phyloP scores from a whole-genome alignment of 2,329 filamentous ascomycete genomes.

The Chrysosporium queenslandicum region DNA sequence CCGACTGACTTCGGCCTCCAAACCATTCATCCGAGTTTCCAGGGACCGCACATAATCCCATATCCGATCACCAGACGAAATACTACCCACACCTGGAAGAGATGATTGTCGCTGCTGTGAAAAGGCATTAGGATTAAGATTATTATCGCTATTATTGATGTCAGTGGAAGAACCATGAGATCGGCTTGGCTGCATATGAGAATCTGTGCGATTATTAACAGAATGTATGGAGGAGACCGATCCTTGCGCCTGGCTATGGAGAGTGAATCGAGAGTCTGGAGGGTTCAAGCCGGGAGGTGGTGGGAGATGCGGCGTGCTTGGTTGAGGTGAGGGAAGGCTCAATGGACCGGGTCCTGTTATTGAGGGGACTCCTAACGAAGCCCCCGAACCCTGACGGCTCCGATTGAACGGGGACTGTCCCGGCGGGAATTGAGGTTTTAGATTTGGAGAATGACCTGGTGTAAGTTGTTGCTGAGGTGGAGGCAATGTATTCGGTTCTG shows the following conservation, averaged over 20 bases:
- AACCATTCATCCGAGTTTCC: slow-evolving; percentile 26
- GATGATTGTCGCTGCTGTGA: slow-evolving; percentile 11
- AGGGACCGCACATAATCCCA: slow-evolving; percentile 28
- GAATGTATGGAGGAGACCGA: slow-evolving; percentile 9
- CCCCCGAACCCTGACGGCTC: slow-evolving; percentile 8
- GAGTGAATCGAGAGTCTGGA: slow-evolving; percentile 29
- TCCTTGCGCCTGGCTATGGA: slow-evolving; percentile 26
- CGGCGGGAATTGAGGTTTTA: slow-evolving; percentile 36
- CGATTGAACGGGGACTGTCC: slow-evolving; percentile 22
- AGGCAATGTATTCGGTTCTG: slow-evolving; percentile 24
- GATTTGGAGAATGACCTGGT: slow-evolving; percentile 35
- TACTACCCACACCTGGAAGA: slow-evolving; percentile 10
- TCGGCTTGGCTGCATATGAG: slow-evolving; percentile 6
- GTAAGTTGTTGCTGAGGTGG: slow-evolving; percentile 23
- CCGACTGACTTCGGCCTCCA: slow-evolving; percentile 27
- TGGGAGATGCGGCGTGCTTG: slow-evolving; percentile 26
- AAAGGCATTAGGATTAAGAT: slow-evolving; percentile 13
- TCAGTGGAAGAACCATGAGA: slow-evolving; percentile 10
- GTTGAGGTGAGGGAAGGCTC: slow-evolving; percentile 14
- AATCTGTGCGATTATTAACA: slow-evolving; percentile 17
- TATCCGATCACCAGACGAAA: slow-evolving; percentile 14
- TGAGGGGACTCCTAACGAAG: slow-evolving; percentile 10
- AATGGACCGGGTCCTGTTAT: slow-evolving; percentile 11
- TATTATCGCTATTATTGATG: slow-evolving; percentile 7
- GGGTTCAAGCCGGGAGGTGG: slow-evolving; percentile 27